Conservation (phyloP, 2,329 filamentous ascomycete species). For the Pseudogymnoascus sp. region DNA sequence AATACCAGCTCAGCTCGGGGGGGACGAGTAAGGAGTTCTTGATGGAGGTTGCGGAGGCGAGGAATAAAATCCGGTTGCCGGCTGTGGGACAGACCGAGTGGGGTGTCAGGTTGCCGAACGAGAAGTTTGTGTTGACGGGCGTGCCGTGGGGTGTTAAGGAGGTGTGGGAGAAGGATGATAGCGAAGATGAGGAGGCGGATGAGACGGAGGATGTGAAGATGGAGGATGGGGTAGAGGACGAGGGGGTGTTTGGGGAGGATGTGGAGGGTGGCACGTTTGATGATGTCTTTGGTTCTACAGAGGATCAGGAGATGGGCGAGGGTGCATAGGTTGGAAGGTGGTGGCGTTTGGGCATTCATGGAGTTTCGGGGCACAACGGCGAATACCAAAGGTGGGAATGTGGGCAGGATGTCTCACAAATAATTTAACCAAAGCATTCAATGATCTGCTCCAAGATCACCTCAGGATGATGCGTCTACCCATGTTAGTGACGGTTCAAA, state of each 20-base stretch:
- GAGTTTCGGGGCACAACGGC: not conserved
- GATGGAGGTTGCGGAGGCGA: constrained; percentile 63
- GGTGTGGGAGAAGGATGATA: constrained; percentile 43
- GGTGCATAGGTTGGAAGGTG: constrained; percentile 28
- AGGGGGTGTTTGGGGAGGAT: constrained; percentile 33
- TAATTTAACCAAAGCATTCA: not conserved
- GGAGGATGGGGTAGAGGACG: constrained; percentile 32
- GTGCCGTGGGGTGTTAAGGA: constrained; percentile 58
- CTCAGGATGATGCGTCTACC: not conserved
- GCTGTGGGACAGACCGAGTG: constrained; percentile 58
- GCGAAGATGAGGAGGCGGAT: constrained; percentile 38
- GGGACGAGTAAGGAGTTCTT: constrained; percentile 68
- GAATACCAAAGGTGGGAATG: not conserved
- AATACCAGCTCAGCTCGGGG: constrained; percentile 60
- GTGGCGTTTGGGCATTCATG: not conserved
- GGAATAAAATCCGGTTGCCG: constrained; percentile 61
- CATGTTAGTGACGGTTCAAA: not conserved
- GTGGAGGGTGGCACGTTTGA: constrained; percentile 36
- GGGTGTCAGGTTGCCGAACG: constrained; percentile 59
- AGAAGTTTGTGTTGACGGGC: constrained; percentile 62
- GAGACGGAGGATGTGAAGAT: constrained; percentile 31
- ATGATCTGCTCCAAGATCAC: not conserved
- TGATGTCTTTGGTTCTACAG: constrained; percentile 34
- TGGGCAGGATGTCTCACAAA: not conserved
- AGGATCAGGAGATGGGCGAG: constrained; percentile 35